phyloP scores from a whole-genome alignment of 495 filamentous ascomycete genomes.

The Hypomontagnella submonticulosa region DNA sequence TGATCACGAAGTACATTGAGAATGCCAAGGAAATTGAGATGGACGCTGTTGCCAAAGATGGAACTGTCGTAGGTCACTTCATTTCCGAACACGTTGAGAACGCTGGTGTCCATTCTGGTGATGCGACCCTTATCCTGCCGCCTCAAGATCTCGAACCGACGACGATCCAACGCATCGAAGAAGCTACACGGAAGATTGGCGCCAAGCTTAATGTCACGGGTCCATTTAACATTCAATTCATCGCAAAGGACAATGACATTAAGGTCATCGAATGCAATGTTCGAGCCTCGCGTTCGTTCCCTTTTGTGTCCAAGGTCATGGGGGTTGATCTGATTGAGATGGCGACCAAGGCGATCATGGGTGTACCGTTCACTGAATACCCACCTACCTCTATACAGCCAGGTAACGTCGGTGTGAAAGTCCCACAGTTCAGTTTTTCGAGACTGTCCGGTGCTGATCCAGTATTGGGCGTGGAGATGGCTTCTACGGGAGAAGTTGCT shows the following conservation, averaged over 20 bases:
- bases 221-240: conserved; percentile 99
- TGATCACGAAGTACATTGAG: conserved; percentile 98
- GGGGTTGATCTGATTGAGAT: conserved; percentile 98
- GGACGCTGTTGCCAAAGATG: conserved; percentile 90
- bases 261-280: conserved; percentile 99
- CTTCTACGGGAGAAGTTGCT: conserved; percentile 97
- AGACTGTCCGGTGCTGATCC: conserved; percentile 95
- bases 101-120: conserved; percentile 95
- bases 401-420: conserved; percentile 95
- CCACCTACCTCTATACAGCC: conserved; percentile 77
- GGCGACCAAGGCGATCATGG: conserved; percentile 97
- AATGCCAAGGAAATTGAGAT: conserved; percentile 98
- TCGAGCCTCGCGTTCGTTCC: conserved; percentile 93
- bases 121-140: conserved; percentile 91
- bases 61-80: conserved; percentile 89
- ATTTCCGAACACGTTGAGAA: conserved; percentile 97
- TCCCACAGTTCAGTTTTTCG: conserved; percentile 98
- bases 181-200: conserved; percentile 95
- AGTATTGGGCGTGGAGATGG: conserved; percentile 98
- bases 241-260: conserved; percentile 99
- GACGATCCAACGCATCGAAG: conserved; percentile 90
- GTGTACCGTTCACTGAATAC: conserved; percentile 81
- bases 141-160: conserved; percentile 92
- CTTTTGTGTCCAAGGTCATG: conserved; percentile 99
- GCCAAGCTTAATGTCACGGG: conserved; percentile 95